Conservation (phyloP, 2,329 filamentous ascomycete genomes). For the Pseudocercospora pini-densiflorae region DNA sequence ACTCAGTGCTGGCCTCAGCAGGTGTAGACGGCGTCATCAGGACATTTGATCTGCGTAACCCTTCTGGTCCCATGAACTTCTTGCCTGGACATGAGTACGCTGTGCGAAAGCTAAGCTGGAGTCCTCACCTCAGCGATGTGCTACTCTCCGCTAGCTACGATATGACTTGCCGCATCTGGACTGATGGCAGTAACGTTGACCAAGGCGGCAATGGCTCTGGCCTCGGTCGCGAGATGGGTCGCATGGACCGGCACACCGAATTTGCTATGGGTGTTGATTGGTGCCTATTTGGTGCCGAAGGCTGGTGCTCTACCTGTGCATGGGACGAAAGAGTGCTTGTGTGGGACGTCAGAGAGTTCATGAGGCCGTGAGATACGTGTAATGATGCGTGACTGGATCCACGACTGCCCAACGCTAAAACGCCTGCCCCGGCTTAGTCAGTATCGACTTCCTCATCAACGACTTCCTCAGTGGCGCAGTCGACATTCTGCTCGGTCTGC, state of each 20-base stretch:
- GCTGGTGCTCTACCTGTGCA: slow-evolving; percentile 91
- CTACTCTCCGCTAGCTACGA: slow-evolving; percentile 92
- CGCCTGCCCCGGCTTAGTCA: not conserved
- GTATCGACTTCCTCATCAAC: not conserved
- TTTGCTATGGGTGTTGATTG: slow-evolving; percentile 97
- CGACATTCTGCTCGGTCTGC: not conserved
- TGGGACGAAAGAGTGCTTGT: slow-evolving; percentile 93
- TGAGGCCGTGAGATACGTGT: slow-evolving; percentile 46
- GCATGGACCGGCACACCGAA: slow-evolving; percentile 93
- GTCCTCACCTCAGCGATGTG: slow-evolving; percentile 87
- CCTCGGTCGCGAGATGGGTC: slow-evolving; percentile 67
- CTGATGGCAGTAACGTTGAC: slow-evolving; percentile 68
- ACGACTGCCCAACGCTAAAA: not conserved
- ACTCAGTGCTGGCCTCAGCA: slow-evolving; percentile 80
- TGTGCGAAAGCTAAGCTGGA: slow-evolving; percentile 84
- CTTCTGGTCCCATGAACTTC: slow-evolving; percentile 72
- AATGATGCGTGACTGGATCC: not conserved
- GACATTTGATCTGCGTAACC: slow-evolving; percentile 86
- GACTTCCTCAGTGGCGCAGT: not conserved
- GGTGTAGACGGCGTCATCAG: slow-evolving; percentile 88
- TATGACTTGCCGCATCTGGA: slow-evolving; percentile 97
- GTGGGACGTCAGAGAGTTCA: slow-evolving; percentile 81
- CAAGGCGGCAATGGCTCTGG: slow-evolving; percentile 42
- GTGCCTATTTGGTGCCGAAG: slow-evolving; percentile 94
- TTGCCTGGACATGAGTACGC: slow-evolving; percentile 91